phyloP scores from a whole-genome alignment of 208 protist species.

The Leptomonas pyrrhocoris region DNA sequence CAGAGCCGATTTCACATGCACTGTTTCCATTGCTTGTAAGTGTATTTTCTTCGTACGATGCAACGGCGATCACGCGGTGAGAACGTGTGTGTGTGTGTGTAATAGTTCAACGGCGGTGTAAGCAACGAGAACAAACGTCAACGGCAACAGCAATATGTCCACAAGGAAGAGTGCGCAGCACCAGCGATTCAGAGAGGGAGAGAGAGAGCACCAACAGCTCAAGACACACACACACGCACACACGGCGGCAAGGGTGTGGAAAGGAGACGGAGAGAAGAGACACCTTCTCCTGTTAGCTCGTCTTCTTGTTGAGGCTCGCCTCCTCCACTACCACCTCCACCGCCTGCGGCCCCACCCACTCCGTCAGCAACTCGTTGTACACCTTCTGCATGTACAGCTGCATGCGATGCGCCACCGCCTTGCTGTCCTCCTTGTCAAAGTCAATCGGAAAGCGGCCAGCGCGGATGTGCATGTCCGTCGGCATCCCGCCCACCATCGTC shows the following conservation, averaged over 20 bases:
- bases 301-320: constrained; percentile 1
- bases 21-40: no score
- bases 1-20: no score
- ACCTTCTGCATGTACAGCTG: constrained; percentile 53
- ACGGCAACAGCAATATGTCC: no score
- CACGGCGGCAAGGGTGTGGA: not conserved
- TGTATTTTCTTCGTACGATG: no score
- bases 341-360: constrained; percentile 9
- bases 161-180: no score
- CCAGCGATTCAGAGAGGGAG: no score
- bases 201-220: no score
- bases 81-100: no score
- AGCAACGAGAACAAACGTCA: no score
- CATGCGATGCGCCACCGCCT: constrained; percentile 43
- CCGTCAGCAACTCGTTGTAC: constrained; percentile 39
- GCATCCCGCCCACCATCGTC: constrained; percentile 47
- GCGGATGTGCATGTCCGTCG: constrained; percentile 50
- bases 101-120: no score
- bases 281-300: not conserved
- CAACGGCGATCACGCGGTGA: no score
- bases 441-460: constrained; percentile 42
- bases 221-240: constrained; percentile 14
- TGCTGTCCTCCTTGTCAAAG: constrained; percentile 46
- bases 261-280: not conserved
- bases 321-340: constrained; percentile 22